These are phyloP conservation scores for Aspergillus thermomutatus DNA, from an alignment of 2,329 filamentous ascomycete genomes.

Conservation along the genomic window DNA sequence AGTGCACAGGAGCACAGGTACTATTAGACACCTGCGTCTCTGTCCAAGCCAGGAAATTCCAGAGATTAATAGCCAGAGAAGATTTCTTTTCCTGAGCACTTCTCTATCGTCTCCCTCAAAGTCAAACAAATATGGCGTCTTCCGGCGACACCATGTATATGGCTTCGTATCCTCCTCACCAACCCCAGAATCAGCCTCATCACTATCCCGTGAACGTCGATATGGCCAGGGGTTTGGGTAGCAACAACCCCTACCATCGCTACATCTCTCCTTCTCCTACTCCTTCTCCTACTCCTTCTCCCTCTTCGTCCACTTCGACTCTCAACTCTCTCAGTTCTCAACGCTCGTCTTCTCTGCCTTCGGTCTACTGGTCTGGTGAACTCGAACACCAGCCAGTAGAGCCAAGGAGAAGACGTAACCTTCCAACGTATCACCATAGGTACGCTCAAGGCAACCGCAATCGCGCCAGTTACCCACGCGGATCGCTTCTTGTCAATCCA, in stretches of 20 bases:
- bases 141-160: constrained; percentile 20
- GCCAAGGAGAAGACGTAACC: constrained; percentile 16
- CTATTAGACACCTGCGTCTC: constrained; percentile 16
- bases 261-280: constrained; percentile 26
- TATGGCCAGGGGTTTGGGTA: constrained; percentile 9
- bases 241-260: constrained; percentile 26
- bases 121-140: constrained; percentile 9
- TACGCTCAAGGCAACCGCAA: constrained; percentile 14
- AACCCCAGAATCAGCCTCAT: constrained; percentile 17
- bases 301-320: neutral
- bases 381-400: constrained; percentile 26
- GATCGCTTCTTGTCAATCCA: constrained; percentile 50
- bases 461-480: constrained; percentile 12
- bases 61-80: neutral
- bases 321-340: constrained; percentile 14
- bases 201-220: constrained; percentile 16
- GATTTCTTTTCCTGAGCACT: neutral
- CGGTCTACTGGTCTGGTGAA: constrained; percentile 21
- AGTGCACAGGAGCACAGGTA: constrained; percentile 8
- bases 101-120: constrained; percentile 3
- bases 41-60: constrained; percentile 4
- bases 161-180: constrained; percentile 15
- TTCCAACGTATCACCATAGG: constrained; percentile 2
- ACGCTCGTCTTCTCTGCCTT: constrained; percentile 22
- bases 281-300: constrained; percentile 15